Percentiles rank a stretch among this genome's conserved stretches.
Evolutionary conservation across 2,329 filamentous ascomycete species (phyloP).

Genomic region (Fusarium robinianum): DNA sequence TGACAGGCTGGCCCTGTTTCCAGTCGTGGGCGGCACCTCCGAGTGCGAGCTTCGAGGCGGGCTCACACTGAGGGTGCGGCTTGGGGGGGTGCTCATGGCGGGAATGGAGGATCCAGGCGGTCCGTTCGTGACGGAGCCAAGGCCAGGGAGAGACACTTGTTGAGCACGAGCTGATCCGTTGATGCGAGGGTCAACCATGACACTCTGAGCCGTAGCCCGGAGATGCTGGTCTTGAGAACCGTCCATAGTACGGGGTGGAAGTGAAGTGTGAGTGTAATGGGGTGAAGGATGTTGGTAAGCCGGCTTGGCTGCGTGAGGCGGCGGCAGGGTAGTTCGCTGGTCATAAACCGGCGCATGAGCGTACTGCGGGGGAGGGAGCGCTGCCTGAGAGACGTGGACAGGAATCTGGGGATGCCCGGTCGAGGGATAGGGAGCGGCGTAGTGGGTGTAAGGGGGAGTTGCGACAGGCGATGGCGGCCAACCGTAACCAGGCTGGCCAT

Average conservation of each 20-base stretch:
- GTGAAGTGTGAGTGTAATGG: constrained; percentile 41
- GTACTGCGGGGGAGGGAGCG: constrained; percentile 36
- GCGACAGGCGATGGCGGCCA: constrained; percentile 62
- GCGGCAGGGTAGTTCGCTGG: constrained; percentile 46
- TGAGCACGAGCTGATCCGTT: constrained; percentile 43
- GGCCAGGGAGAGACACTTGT: constrained; percentile 51
- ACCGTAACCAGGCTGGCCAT: constrained; percentile 50
- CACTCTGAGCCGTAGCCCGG: constrained; percentile 50
- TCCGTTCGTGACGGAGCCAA: constrained; percentile 42
- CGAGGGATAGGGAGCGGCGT: constrained; percentile 46
- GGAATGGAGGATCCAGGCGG: constrained; percentile 34
- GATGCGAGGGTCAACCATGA: constrained; percentile 47
- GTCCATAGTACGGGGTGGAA: constrained; percentile 44
- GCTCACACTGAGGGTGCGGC: constrained; percentile 53
- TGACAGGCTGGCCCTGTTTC: constrained; percentile 53
- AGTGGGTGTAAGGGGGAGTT: constrained; percentile 58
- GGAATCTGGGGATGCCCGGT: constrained; percentile 36
- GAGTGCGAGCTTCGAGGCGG: constrained; percentile 51
- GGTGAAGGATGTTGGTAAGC: constrained; percentile 40
- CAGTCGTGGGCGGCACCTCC: constrained; percentile 24
- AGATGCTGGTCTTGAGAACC: constrained; percentile 53
- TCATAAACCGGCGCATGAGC: constrained; percentile 39
- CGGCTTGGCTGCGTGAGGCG: constrained; percentile 41
- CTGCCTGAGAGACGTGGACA: constrained; percentile 37
- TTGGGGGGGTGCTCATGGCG: constrained; percentile 49